phyloP scores from a whole-genome alignment of 345 rosid genomes.

The Angophora floribunda region DNA sequence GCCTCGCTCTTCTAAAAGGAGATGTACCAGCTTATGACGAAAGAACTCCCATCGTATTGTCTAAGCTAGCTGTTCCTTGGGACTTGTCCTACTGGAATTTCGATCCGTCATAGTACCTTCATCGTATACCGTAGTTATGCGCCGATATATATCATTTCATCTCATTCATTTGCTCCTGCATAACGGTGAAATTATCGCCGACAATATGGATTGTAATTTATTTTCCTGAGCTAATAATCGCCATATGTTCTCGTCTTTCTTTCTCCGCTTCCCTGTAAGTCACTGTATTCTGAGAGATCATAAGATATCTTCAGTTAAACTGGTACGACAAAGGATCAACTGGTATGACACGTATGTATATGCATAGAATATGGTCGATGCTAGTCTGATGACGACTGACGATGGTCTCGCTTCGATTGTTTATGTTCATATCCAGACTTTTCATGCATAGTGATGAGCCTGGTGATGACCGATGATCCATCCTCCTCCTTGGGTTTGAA shows the following conservation, averaged over 20 bases:
- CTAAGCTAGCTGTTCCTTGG: background rate
- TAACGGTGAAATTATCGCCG: background rate
- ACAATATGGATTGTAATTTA: background rate
- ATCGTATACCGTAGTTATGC: background rate
- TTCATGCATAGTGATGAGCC: background rate
- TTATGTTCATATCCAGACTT: background rate
- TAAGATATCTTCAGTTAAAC: background rate
- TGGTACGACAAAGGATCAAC: background rate
- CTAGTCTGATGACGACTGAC: background rate
- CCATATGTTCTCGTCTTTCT: background rate
- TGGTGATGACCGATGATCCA: background rate
- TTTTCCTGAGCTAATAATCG: background rate
- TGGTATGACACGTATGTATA: background rate
- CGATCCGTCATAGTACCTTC: background rate
- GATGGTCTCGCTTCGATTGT: background rate
- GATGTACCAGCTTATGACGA: conserved; percentile 27
- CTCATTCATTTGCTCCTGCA: background rate
- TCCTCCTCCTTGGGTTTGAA: background rate
- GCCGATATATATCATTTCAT: background rate
- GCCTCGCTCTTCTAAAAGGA: conserved; percentile 11
- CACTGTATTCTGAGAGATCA: background rate
- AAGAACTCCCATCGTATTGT: background rate
- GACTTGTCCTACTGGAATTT: background rate
- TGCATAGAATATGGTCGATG: background rate
- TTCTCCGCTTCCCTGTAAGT: background rate